Conservation (phyloP, 1,284 basidiomycete genomes). For the Tetrapyrgos nigripes region DNA sequence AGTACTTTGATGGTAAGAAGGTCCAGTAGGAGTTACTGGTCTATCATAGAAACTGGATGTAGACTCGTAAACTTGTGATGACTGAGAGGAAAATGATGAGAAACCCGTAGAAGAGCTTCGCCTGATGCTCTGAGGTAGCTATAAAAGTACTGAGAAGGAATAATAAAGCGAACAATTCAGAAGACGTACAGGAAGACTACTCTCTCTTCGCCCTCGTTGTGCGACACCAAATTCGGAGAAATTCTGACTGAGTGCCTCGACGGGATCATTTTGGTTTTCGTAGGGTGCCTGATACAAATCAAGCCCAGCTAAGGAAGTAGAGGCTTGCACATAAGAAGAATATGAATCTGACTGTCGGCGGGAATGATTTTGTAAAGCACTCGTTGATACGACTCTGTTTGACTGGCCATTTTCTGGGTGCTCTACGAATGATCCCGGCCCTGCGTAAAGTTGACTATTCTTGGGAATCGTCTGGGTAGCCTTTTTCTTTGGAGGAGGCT, state of each 20-base stretch:
- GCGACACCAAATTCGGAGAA: conserved; percentile 71
- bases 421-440: conserved; percentile 73
- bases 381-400: conserved; percentile 44
- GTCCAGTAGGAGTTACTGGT: conserved; percentile 41
- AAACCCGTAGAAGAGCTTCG: conserved; percentile 48
- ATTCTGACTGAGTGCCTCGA: conserved; percentile 63
- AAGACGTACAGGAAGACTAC: conserved; percentile 64
- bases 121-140: conserved; percentile 46
- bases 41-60: conserved; percentile 41
- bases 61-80: conserved; percentile 32
- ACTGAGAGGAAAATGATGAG: conserved; percentile 31
- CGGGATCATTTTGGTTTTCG: conserved; percentile 48
- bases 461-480: conserved; percentile 18
- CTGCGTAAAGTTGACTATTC: conserved; percentile 68
- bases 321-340: conserved; percentile 61
- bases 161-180: conserved; percentile 1
- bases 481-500: conserved; percentile 71
- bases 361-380: conserved; percentile 43
- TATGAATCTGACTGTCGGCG: conserved; percentile 51
- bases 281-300: conserved; percentile 82
- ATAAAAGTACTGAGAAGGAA: conserved; percentile 12
- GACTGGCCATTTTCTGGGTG: conserved; percentile 49
- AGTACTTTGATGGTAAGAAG: conserved; percentile 37
- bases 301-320: conserved; percentile 62
- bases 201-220: conserved; percentile 59